These are phyloP conservation scores for Isoetes taiwanensis DNA, from an alignment of 75 land plant genomes.

Conservation along the genomic window DNA sequence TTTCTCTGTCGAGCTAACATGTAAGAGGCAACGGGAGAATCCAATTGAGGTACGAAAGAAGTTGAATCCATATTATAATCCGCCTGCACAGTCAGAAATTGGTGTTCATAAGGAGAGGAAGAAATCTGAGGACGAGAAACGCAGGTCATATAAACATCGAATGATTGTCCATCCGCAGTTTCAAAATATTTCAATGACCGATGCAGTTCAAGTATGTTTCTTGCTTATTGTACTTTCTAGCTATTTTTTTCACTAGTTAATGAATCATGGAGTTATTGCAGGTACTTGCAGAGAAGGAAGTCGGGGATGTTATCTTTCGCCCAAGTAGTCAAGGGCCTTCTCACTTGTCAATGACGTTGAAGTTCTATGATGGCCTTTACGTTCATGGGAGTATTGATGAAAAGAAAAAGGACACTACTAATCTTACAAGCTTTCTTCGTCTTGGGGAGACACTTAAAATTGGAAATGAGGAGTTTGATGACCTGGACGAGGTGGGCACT, in stretches of 20 bases:
- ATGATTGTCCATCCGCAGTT: slow-evolving; percentile 96
- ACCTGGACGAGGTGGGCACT: slow-evolving; percentile 82
- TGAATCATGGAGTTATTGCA: slow-evolving; percentile 10
- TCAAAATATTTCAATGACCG: slow-evolving; percentile 66
- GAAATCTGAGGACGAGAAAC: slow-evolving; percentile 67
- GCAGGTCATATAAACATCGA: slow-evolving; percentile 67
- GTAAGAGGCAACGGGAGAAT: slow-evolving; percentile 13
- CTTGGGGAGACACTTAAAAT: slow-evolving; percentile 81
- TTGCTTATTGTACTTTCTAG: background rate
- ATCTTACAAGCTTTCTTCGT: slow-evolving; percentile 75
- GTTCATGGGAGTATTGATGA: slow-evolving; percentile 82
- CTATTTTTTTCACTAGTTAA: background rate
- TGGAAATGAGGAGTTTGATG: slow-evolving; percentile 85
- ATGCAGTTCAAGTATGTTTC: slow-evolving; percentile 62
- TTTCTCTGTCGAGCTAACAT: slow-evolving; percentile 22
- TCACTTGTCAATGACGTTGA: slow-evolving; percentile 70
- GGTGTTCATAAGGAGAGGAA: slow-evolving; percentile 34
- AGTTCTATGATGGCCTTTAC: slow-evolving; percentile 79
- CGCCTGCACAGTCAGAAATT: slow-evolving; percentile 43
- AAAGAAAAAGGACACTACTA: slow-evolving; percentile 78
- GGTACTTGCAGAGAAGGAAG: slow-evolving; percentile 74
- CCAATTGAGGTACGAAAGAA: background rate
- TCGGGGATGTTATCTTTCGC: slow-evolving; percentile 75
- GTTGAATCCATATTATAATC: slow-evolving; percentile 23
- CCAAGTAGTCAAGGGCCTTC: slow-evolving; percentile 85